These are phyloP conservation scores for Kodamaea kaohsiungensis DNA, from an alignment of 805 yeast genomes.

Conservation along the genomic window DNA sequence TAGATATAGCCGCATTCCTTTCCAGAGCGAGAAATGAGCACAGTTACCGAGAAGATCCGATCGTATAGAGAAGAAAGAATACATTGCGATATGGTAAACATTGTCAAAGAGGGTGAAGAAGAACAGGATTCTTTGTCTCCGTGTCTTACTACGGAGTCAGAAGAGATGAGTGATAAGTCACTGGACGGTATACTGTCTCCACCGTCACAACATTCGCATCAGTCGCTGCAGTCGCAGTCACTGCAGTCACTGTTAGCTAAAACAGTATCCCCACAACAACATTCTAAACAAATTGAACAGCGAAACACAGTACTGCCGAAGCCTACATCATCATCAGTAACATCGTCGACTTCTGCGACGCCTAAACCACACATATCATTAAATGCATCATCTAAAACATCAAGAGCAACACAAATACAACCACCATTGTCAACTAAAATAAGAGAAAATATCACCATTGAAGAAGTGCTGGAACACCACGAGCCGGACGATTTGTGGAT, in stretches of 20 bases:
- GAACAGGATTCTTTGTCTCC: neutral
- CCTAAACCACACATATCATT: too few relatives aligned
- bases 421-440: neutral
- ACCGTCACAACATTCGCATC: neutral
- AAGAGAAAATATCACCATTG: neutral
- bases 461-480: slow-evolving; percentile 71
- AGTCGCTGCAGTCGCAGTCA: neutral
- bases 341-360: neutral
- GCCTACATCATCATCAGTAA: neutral
- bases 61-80: neutral
- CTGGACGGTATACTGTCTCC: neutral
- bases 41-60: slow-evolving; percentile 4
- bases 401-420: too few relatives aligned
- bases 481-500: slow-evolving; percentile 83
- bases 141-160: neutral
- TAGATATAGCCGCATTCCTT: neutral
- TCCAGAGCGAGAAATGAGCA: neutral
- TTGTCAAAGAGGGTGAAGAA: neutral
- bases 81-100: neutral
- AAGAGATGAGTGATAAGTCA: neutral
- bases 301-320: neutral
- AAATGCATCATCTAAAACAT: too few relatives aligned
- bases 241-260: neutral
- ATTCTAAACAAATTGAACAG: neutral
- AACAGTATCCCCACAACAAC: neutral